Base-by-base conservation (phyloP, 2,329 filamentous ascomycete genomes). In the Cladophialophora yegresii region DNA sequence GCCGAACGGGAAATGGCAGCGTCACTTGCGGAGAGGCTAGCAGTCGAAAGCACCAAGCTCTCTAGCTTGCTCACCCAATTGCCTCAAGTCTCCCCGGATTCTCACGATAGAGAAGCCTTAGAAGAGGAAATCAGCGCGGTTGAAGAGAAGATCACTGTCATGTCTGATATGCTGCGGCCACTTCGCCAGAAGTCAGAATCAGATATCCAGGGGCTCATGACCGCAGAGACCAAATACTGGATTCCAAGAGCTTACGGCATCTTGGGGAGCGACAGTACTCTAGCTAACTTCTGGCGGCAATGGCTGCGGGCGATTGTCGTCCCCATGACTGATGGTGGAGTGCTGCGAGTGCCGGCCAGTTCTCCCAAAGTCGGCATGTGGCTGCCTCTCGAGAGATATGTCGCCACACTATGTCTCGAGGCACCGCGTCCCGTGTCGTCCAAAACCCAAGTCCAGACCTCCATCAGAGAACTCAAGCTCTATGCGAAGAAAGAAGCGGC, bases 221-320 rank as follows among this genome's bases (percentile, higher is more conserved):
- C 96, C 69, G 93, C 93, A 50, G 95, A 98, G 75, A 97, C 92
- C 59, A 95, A 93, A 1, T 87, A 98, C 65, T 99, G 95, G 95
- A 92, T 92, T 57, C 95, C 95, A 20, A 85, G 95, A 69, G 92
- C 93, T 1, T 99, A 96, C 74, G 95, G 95, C 64, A 89, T 99
- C 67, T 82, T 99, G 67, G 95, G 95, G 36, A 85, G 91, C 67
- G 95, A 99, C 75, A 83, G 84, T 12, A 89, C 87, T 65, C 85
- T 96, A 78, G 92, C 93, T 69, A 86, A 87, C 33, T 98, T 99
- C 78, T 99, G 93, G 93, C 98, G 98, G 77, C 95, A 99, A 76
- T 99, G 95, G 95, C 84, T 99, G 54, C 89, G 92, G 77, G 93
- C 93, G 6, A 85, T 98, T 9, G 83, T 95, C n/a, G 91, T 96